phyloP scores from a whole-genome alignment of 2,329 filamentous ascomycete species.

The Cercospora brassicicola region DNA sequence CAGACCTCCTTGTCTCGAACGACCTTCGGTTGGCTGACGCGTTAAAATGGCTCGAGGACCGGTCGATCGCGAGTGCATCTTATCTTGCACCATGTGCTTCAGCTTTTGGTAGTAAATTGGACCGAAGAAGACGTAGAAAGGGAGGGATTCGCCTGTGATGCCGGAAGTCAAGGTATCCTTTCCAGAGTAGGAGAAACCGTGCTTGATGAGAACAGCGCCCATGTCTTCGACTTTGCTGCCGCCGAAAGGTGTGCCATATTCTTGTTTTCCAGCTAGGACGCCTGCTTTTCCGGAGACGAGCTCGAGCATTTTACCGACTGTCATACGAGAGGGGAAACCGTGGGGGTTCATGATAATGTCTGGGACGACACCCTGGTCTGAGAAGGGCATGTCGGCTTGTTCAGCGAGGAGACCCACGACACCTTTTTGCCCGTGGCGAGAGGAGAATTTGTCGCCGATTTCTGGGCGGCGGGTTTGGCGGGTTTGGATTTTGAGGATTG shows the following conservation, averaged over 20 bases:
- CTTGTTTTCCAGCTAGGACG: constrained; percentile 76
- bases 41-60: constrained; percentile 91
- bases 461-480: constrained; percentile 94
- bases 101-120: constrained; percentile 99
- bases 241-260: constrained; percentile 87
- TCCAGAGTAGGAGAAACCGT: constrained; percentile 94
- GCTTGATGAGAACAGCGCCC: constrained; percentile 76
- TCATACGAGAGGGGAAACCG: constrained; percentile 99
- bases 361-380: constrained; percentile 83
- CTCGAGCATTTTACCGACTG: constrained; percentile 95
- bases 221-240: constrained; percentile 85
- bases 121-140: constrained; percentile 96
- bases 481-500: constrained; percentile 89
- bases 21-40: constrained; percentile 91
- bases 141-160: constrained; percentile 88
- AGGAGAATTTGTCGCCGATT: constrained; percentile 97
- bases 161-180: constrained; percentile 96
- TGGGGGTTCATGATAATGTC: constrained; percentile 99
- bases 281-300: constrained; percentile 92
- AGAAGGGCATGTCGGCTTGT: constrained; percentile 96
- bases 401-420: constrained; percentile 95
- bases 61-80: constrained; percentile 94
- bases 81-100: constrained; percentile 99
- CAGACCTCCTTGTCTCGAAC: constrained; percentile 86
- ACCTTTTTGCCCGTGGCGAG: constrained; percentile 96